phyloP scores from a whole-genome alignment of 2,329 filamentous ascomycete species.

The Fusarium tjaetaba region DNA sequence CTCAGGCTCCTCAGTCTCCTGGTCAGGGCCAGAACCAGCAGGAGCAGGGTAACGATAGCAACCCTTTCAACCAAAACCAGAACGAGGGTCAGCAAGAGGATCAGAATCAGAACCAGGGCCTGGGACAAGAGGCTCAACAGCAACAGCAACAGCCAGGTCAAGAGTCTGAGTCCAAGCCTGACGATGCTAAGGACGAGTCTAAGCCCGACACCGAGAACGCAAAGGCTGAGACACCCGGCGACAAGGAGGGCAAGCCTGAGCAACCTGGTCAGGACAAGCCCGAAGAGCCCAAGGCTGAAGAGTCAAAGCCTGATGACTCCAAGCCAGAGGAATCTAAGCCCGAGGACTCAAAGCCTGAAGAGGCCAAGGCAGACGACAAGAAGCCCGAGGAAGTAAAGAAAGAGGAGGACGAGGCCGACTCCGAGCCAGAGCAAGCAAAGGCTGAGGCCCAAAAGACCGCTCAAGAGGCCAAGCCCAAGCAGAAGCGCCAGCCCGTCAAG shows the following conservation, averaged over 20 bases:
- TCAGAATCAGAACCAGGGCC: background rate
- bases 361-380: conserved; percentile 7
- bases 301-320: background rate
- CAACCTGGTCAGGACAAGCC: background rate
- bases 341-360: conserved; percentile 6
- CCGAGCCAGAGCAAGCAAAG: conserved; percentile 21
- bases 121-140: conserved; percentile 12
- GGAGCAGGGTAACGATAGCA: conserved; percentile 12
- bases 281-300: background rate
- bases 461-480: conserved; percentile 23
- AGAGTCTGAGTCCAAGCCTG: conserved; percentile 11
- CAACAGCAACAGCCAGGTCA: conserved; percentile 25
- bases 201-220: conserved; percentile 15
- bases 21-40: conserved; percentile 8
- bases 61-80: conserved; percentile 17
- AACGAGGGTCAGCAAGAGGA: background rate
- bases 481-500: conserved; percentile 13
- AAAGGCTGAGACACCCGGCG: conserved; percentile 13
- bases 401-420: conserved; percentile 1
- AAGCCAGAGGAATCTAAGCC: conserved; percentile 7
- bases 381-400: conserved; percentile 23
- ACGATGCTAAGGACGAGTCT: conserved; percentile 4
- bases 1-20: conserved; percentile 24
- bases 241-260: conserved; percentile 20
- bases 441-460: conserved; percentile 3